Base-by-base conservation (phyloP, 305 asterid genomes). In the Rubia tinctorum region DNA sequence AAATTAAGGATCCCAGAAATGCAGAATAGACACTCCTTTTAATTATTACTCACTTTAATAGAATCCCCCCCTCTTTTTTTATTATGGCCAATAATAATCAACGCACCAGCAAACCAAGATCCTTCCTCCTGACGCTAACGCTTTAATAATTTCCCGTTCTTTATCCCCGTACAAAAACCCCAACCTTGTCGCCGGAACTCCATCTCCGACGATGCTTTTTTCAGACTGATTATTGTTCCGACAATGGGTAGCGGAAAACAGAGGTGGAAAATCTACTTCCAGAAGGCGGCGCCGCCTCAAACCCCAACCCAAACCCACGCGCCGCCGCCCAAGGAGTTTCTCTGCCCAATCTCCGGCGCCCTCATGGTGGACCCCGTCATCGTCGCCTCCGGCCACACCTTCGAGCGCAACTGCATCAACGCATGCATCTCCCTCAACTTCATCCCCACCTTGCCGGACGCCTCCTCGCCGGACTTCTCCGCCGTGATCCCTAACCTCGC, bases 311-410 rank as follows among this genome's bases (percentile, higher is more conserved):
- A 71, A 27, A 76, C 27, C 6, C 77, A 39, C 20, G 23, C 59
- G 23, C 59, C 59, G 34, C 78, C 80, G 10, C 97, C 98, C 0
- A 68, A 42, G 8, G 98, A 94, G 76, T 94, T 94, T 68, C 2
- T 86, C 0, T 94, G 98, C 74, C 96, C 98, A 0, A 68, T 94
- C 8, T 90, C 98, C 0, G 86, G 86, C 60, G 71, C 85, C 23
- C 74, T 90, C 18, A 94, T 94, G 98, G 91, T 93, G 77, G 98
- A 94, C 79, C 98, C 98, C 0, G 97, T 94, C 4, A 86, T 94
- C 12, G 88, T 90, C 14, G 76, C 97, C 51, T 90, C 97, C 44
- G 97, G 97, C 68, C 97, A 91, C 83, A 84, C 97, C 6, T 94
- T 94, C 83, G 98, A 94, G 47, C 94, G 98, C 42, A 85, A 79